Percentiles rank a stretch among this genome's conserved stretches.
phyloP scores from a whole-genome alignment of 371 early-diverging fungal species.

The Nematocida sp. region DNA sequence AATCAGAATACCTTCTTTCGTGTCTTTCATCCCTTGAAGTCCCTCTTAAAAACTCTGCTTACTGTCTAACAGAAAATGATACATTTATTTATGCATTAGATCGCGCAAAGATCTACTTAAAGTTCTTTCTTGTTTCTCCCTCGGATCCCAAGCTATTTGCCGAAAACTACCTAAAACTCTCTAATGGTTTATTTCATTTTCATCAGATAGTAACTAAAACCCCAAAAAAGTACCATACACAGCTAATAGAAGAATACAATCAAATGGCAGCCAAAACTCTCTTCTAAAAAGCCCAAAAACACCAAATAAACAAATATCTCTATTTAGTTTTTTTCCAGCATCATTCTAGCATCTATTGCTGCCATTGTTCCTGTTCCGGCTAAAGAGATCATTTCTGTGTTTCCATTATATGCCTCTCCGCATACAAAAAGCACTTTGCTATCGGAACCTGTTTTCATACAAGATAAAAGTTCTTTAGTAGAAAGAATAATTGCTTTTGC shows the following conservation, averaged over 20 bases:
- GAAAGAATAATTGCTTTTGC: conserved; percentile 45
- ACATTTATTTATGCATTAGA: conserved; percentile 8
- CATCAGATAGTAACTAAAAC: conserved; percentile 44
- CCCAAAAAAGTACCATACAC: conserved; percentile 29
- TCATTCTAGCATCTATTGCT: conserved; percentile 37
- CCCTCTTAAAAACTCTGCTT: conserved; percentile 17
- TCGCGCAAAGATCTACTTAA: conserved; percentile 27
- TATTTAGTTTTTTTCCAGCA: background rate
- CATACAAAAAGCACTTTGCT: conserved; percentile 18
- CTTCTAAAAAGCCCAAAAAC: too few relatives aligned
- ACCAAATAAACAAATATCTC: background rate
- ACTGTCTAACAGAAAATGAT: background rate
- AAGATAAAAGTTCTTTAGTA: conserved; percentile 1
- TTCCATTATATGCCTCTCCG: conserved; percentile 10
- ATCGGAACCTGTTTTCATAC: background rate
- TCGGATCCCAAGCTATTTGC: conserved; percentile 3
- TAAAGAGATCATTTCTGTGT: conserved; percentile 26
- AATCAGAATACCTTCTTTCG: conserved; percentile 26
- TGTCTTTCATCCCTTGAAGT: conserved; percentile 46
- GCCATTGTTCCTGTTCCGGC: conserved; percentile 54
- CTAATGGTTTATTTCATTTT: conserved; percentile 47
- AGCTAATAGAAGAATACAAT: conserved; percentile 38
- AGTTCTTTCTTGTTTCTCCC: conserved; percentile 41
- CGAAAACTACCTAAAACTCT: conserved; percentile 35
- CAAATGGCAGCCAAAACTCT: background rate